A percentile compares a stretch with the other conserved stretches of the same genome.
phyloP scores from a whole-genome alignment of 306 rosid genomes.

The cucumber (Cucumis sativus) region DNA sequence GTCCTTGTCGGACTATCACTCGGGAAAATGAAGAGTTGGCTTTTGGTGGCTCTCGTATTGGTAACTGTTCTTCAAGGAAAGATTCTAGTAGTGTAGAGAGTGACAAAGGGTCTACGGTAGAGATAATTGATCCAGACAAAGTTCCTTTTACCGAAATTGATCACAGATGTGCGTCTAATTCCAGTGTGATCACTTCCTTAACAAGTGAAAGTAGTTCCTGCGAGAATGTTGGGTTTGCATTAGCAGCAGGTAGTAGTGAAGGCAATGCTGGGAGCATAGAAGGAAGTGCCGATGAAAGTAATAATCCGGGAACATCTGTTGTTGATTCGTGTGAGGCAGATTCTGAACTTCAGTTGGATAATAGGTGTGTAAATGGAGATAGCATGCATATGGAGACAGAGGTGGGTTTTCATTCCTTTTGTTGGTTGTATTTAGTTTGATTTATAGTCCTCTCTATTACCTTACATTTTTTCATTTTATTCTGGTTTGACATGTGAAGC shows the following conservation, averaged over 20 bases:
- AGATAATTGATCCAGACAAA: conserved; percentile 20
- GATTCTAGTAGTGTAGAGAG: conserved; percentile 15
- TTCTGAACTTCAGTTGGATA: conserved; percentile 17
- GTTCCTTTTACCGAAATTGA: conserved; percentile 26
- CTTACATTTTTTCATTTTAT: conserved; percentile 11
- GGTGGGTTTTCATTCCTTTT: conserved; percentile 33
- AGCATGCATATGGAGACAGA: conserved; percentile 31
- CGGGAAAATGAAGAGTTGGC: background rate
- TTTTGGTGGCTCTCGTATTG: conserved; percentile 8
- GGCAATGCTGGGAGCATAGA: conserved; percentile 24
- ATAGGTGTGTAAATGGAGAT: conserved; percentile 13
- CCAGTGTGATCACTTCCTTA: conserved; percentile 38
- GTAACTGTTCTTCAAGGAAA: conserved; percentile 14
- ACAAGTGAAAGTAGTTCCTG: conserved; percentile 46
- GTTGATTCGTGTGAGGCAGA: conserved; percentile 19
- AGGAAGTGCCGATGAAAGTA: conserved; percentile 19
- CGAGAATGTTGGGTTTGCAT: conserved; percentile 38
- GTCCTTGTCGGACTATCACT: conserved; percentile 3
- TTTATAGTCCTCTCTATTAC: background rate
- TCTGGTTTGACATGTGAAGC: conserved; percentile 31
- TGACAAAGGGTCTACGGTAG: conserved; percentile 13
- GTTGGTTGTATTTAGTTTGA: background rate
- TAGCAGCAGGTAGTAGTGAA: conserved; percentile 21
- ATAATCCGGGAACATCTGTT: conserved; percentile 14
- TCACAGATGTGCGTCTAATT: conserved; percentile 40